A percentile compares a stretch with the other conserved stretches of the same genome.
phyloP scores from a whole-genome alignment of 352 stramenopile species.

The Peronospora belbahrii region DNA sequence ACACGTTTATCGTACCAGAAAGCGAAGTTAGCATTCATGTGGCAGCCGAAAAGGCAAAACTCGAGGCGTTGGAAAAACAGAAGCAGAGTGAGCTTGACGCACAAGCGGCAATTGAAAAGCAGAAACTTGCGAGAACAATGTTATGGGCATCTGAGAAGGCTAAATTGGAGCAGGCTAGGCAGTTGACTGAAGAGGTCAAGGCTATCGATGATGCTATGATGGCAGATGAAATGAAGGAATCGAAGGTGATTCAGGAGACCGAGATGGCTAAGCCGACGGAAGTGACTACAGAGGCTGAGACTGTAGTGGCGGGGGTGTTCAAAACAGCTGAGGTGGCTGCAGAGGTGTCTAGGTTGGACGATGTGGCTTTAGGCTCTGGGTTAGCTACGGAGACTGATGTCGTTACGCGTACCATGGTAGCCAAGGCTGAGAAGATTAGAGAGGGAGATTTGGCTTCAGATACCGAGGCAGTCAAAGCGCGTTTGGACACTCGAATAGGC shows the following conservation, averaged over 20 bases:
- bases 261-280: not conserved
- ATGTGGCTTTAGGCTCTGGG: too few relatives aligned
- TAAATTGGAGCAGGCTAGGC: conserved; percentile 4
- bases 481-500: not conserved
- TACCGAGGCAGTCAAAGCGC: not conserved
- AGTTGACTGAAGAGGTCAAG: not conserved
- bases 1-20: conserved; percentile 32
- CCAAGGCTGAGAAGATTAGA: not conserved
- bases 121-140: conserved; percentile 17
- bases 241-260: not conserved
- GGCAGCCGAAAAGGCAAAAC: conserved; percentile 33
- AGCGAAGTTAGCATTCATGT: conserved; percentile 31
- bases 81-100: conserved; percentile 30
- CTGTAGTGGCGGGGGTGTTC: not conserved
- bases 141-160: conserved; percentile 11
- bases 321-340: not conserved
- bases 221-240: not conserved
- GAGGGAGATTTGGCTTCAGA: not conserved
- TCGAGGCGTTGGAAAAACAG: conserved; percentile 35
- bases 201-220: not conserved
- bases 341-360: too few relatives aligned
- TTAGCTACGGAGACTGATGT: not conserved
- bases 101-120: conserved; percentile 14
- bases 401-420: not conserved
- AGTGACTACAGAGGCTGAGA: not conserved